These are phyloP conservation scores for Ogataea pignaliae DNA, from an alignment of 805 yeast genomes.

Conservation along the genomic window DNA sequence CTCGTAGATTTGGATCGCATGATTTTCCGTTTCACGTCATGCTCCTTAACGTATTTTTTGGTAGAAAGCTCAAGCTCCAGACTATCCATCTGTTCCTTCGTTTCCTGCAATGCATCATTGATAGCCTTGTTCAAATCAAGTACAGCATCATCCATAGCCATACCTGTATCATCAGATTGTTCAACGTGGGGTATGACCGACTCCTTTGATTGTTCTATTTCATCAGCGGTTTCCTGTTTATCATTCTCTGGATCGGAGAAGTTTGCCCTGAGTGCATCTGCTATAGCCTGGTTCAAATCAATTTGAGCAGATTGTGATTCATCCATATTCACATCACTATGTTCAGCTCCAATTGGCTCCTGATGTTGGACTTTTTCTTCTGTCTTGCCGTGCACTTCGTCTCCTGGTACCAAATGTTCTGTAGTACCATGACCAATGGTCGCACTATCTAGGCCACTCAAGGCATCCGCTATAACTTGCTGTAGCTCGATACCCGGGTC, in stretches of 20 bases:
- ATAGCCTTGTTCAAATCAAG: conserved; percentile 17
- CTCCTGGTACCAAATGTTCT: too few relatives aligned
- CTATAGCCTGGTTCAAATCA: conserved; percentile 22
- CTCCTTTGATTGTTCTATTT: background rate
- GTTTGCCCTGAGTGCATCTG: conserved; percentile 21
- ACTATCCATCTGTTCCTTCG: conserved; percentile 1
- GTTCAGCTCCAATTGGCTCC: background rate
- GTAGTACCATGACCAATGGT: too few relatives aligned
- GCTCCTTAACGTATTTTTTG: background rate
- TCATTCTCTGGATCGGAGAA: conserved; percentile 6
- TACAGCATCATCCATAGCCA: conserved; percentile 1
- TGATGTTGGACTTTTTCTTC: background rate
- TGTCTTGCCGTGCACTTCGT: too few relatives aligned
- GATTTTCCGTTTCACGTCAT: too few relatives aligned
- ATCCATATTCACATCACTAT: background rate
- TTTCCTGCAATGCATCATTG: conserved; percentile 12
- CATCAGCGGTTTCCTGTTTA: background rate
- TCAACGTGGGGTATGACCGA: background rate
- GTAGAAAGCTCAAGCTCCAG: too few relatives aligned
- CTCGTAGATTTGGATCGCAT: too few relatives aligned
- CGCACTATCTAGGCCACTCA: background rate
- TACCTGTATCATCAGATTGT: background rate
- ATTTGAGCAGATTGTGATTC: conserved; percentile 4
- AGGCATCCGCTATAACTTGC: background rate
- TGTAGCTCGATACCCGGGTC: background rate